phyloP scores from a whole-genome alignment of 169 alveolate genomes.

The Cryptosporidium sp. region DNA sequence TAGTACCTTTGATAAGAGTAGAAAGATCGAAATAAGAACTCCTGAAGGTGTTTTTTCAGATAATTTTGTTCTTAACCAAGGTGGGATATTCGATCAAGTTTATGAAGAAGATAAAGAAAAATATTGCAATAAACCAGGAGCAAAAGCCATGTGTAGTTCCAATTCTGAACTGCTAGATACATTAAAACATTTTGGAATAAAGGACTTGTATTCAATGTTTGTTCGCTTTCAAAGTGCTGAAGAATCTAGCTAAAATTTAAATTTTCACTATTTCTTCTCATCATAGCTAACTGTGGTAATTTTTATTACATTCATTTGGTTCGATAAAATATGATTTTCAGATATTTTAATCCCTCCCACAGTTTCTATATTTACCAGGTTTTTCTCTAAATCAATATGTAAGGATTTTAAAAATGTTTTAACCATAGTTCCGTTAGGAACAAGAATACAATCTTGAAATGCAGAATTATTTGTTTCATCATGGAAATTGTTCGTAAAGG shows the following conservation, averaged over 20 bases:
- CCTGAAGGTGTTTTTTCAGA: slow-evolving; percentile 32
- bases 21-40: background rate
- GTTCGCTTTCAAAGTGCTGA: slow-evolving; percentile 3
- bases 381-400: slow-evolving; percentile 77
- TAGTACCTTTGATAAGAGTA: background rate
- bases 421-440: slow-evolving; percentile 80
- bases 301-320: slow-evolving; percentile 78
- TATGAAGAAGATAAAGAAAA: slow-evolving; percentile 5
- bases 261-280: background rate
- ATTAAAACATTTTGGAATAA: background rate
- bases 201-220: background rate
- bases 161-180: slow-evolving; percentile 7
- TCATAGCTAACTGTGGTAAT: slow-evolving; percentile 46
- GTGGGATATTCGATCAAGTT: slow-evolving; percentile 30
- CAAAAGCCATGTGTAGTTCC: slow-evolving; percentile 31
- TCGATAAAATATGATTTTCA: slow-evolving; percentile 80
- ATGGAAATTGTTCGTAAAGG: slow-evolving; percentile 44
- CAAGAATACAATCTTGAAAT: slow-evolving; percentile 83
- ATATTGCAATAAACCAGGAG: slow-evolving; percentile 20
- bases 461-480: slow-evolving; percentile 72
- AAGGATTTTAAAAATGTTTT: slow-evolving; percentile 77
- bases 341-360: slow-evolving; percentile 81
- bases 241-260: background rate
- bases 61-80: slow-evolving; percentile 3
- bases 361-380: slow-evolving; percentile 79